Conservation (phyloP, 768 basidiomycete species). For the Mycena metata region DNA sequence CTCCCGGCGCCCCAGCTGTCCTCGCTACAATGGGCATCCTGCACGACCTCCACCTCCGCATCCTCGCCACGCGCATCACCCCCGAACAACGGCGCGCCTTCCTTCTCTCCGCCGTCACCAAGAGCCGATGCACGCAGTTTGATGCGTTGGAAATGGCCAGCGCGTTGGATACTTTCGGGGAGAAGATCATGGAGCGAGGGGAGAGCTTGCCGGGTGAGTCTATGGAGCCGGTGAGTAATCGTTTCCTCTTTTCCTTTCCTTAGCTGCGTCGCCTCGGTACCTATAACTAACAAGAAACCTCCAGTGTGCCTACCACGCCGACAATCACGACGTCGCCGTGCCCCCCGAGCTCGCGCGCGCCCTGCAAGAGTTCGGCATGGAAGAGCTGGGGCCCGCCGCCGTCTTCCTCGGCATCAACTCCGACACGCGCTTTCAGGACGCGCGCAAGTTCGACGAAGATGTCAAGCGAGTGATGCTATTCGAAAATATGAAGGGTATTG, state of each 20-base stretch:
- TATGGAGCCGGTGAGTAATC: not conserved
- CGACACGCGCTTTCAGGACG: not conserved
- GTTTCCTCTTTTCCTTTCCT: not conserved
- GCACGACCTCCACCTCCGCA: conserved; percentile 25
- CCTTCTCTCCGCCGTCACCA: not conserved
- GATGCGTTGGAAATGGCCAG: not conserved
- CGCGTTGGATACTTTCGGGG: not conserved
- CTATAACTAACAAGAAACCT: not conserved
- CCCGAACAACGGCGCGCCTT: not conserved
- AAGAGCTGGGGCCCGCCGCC: conserved; percentile 11
- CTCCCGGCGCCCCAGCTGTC: not conserved
- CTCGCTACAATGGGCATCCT: conserved; percentile 15
- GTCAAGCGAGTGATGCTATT: not conserved
- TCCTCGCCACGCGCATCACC: not conserved
- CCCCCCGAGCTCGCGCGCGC: not conserved
- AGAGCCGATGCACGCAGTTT: not conserved
- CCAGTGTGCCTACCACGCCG: conserved; percentile 9
- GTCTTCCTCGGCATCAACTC: conserved; percentile 10
- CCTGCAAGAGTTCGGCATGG: conserved; percentile 11
- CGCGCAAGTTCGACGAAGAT: not conserved
- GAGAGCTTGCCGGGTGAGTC: not conserved
- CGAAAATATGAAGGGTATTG: not conserved
- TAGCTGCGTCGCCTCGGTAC: not conserved
- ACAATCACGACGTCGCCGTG: not conserved
- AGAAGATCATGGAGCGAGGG: not conserved